Evolutionary conservation across 2,329 filamentous ascomycete species (phyloP), one percentile per base, ranked within the genome.

Genomic region (Diaporthe capsici): DNA sequence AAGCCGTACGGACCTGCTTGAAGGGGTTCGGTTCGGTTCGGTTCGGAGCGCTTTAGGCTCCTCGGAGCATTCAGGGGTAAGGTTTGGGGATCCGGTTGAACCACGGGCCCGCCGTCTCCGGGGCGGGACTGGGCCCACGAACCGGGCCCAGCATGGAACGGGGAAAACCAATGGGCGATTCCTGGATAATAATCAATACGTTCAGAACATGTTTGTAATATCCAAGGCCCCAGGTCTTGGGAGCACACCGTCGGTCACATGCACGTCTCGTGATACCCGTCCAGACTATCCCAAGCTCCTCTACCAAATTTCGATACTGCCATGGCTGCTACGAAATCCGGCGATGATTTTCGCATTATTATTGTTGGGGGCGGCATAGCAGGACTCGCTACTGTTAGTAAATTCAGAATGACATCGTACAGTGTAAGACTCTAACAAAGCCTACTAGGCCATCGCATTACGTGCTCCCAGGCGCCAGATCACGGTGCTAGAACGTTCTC

Each of bases 371-470:
- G 61, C 12, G 61, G 61, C 10, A 67, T 67, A 49, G 44, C 61
- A 49, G 61, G 61, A n/a, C 61, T 67, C 2, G 20, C 61, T 37
- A 67, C 61, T 37, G 61, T 67, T 31, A 51, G 61, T 67, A 28
- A 5, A n/a, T n/a, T 5, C 15, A 3, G 3, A 37, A 13, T 51
- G 10, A 15, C 3, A 6, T 9, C 17, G 3, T 17, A 17, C 31
- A 37, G 6, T 3, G 7, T 2, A 17, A n/a, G 7, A 49, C 6
- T 49, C 61, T 67, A 67, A 67, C 28, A 8, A n/a, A 67, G 4
- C n/a, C 7, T 8, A 37, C 12, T 58, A 82, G 79, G 83, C 83
- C n/a, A 83, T 85, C 42, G 84, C 84, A 7, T 78, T 86, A 15
- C 80, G 84, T 68, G 80, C 78, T 4, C 77, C 80, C 0, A 79